phyloP scores from a whole-genome alignment of 108 stramenopile genomes.

The Skeletonema menzelii region DNA sequence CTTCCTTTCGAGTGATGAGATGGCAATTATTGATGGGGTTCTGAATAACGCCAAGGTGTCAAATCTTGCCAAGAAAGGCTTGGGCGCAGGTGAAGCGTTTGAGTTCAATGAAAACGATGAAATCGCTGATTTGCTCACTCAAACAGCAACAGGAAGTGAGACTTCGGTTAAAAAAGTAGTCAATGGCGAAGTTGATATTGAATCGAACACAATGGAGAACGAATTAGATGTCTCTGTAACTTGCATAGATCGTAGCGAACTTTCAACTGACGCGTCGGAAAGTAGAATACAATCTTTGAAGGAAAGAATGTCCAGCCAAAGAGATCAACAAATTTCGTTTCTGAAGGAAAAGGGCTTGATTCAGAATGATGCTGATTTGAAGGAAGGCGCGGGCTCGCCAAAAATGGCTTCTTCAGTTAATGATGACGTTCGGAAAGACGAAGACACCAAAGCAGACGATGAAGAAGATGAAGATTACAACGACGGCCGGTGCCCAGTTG shows the following conservation, averaged over 20 bases:
- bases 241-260: not conserved
- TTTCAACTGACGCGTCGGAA: not conserved
- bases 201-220: constrained; percentile 17
- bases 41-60: constrained; percentile 33
- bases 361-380: not conserved
- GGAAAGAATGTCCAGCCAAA: constrained; percentile 6
- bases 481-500: constrained; percentile 32
- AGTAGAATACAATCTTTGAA: not conserved
- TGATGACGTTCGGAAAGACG: constrained; percentile 1
- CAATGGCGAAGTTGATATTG: not conserved
- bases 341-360: constrained; percentile 7
- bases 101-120: constrained; percentile 47
- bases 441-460: constrained; percentile 3
- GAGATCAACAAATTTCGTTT: constrained; percentile 4
- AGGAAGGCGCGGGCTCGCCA: constrained; percentile 11
- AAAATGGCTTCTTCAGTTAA: constrained; percentile 1
- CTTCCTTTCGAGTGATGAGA: constrained; percentile 40
- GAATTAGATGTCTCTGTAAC: constrained; percentile 1
- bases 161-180: not conserved
- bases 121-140: constrained; percentile 26
- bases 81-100: constrained; percentile 7
- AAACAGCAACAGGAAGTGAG: not conserved
- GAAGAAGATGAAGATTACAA: constrained; percentile 15
- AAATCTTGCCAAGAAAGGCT: constrained; percentile 22
- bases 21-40: constrained; percentile 41